Base-by-base conservation (phyloP, 2,329 filamentous ascomycete species). In the Aquanectria penicillioides region DNA sequence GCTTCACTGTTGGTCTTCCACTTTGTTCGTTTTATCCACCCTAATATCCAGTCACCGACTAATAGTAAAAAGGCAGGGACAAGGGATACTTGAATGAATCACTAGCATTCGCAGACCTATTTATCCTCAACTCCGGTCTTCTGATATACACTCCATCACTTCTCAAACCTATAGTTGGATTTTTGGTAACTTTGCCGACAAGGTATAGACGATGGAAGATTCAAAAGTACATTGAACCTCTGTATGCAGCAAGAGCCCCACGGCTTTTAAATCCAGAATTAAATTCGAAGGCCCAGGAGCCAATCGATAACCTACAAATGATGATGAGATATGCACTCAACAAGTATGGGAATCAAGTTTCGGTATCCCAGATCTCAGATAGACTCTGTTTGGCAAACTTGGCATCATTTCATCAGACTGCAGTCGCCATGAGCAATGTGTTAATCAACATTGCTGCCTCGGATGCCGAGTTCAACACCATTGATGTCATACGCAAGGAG, bases 321-420 rank as follows among this genome's bases (percentile, higher is more conserved):
- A 65, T 65, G 59, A 60, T 65, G 36, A 60, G 44, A 34, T 63
- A 65, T 9, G 62, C 62, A 2, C 57, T 58, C 10, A 33, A 13
- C 17, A 63, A 65, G 22, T 23, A 46, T 11, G 50, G 50, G 5
- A n/a, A 15, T 10, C 22, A 53, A 13, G 26, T 46, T 26, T 28
- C 38, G 2, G 12, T 50, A 26, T 25, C 18, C 10, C 44, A 57
- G 12, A 29, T 66, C 1, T 66, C 63, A 1, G 63, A 66, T 5
- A 44, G 64, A 3, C 54, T 66, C 3, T 66, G 64, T 3, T 20
- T 66, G 1, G 63, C 64, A 44, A 62, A 47, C 20, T 23, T 47
- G 38, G 41, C 58, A 28, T 54, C 56, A n/a, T 54, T 54, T 28
- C 56, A 59, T 18, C 56, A 59, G 28, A 59, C 56, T 10, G 56